These are phyloP conservation scores for Saccharomycopsis selenospora DNA, from an alignment of 805 yeast species.

Conservation along the genomic window DNA sequence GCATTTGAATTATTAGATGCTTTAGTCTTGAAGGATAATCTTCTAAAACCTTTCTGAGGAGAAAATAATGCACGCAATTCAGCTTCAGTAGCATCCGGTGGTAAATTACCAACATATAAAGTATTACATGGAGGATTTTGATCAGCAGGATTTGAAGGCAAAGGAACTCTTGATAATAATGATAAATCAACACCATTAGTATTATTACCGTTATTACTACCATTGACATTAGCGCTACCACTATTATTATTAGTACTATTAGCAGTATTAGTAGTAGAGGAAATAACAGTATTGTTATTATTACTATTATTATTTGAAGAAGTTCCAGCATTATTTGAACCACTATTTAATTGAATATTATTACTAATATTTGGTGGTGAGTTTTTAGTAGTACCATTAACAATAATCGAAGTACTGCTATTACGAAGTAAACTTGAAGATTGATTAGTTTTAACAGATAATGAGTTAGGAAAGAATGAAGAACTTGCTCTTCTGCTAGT, in stretches of 20 bases:
- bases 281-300: conserved; percentile 30
- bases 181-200: conserved; percentile 46
- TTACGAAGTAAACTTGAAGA: neutral
- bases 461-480: conserved; percentile 24
- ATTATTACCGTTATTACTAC: conserved; percentile 15
- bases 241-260: conserved; percentile 20
- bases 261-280: conserved; percentile 29
- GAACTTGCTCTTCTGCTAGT: conserved; percentile 25
- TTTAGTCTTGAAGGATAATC: conserved; percentile 87
- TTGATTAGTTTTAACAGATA: conserved; percentile 6
- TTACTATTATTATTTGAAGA: conserved; percentile 21
- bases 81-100: conserved; percentile 93
- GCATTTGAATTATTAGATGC: conserved; percentile 34
- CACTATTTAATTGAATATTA: conserved; percentile 27
- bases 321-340: conserved; percentile 26
- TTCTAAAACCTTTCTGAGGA: conserved; percentile 85
- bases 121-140: conserved; percentile 99
- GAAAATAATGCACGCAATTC: conserved; percentile 84
- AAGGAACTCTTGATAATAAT: conserved; percentile 70
- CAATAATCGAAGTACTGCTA: neutral
- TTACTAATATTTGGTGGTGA: conserved; percentile 32
- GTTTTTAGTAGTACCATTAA: conserved; percentile 10
- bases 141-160: conserved; percentile 97
- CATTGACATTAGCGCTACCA: conserved; percentile 27
- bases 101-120: conserved; percentile 90